These are phyloP conservation scores for Kazachstania taianensis DNA, from an alignment of 805 yeast species.

Conservation along the genomic window DNA sequence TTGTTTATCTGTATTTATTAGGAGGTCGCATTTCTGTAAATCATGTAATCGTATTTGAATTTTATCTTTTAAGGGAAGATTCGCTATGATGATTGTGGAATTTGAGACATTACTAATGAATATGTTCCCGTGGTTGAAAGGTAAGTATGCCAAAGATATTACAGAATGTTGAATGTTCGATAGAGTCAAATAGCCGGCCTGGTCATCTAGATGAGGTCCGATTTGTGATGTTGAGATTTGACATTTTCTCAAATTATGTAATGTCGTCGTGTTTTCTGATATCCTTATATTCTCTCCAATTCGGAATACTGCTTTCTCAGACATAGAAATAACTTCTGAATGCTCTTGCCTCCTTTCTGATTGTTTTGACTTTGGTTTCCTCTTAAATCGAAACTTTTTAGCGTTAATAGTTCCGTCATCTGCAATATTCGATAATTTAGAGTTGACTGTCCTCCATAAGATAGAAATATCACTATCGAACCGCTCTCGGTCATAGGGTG, in stretches of 20 bases:
- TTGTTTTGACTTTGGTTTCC: conserved; percentile 1
- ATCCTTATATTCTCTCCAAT: too few relatives aligned
- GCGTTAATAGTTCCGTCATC: not conserved
- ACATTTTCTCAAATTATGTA: too few relatives aligned
- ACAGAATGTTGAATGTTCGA: conserved; percentile 9
- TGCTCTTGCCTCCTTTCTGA: too few relatives aligned
- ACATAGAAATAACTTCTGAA: too few relatives aligned
- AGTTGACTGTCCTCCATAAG: conserved; percentile 10
- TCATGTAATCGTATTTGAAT: conserved; percentile 22
- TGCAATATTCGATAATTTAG: conserved; percentile 1
- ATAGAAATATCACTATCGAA: conserved; percentile 10
- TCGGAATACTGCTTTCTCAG: too few relatives aligned
- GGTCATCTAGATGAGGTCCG: too few relatives aligned
- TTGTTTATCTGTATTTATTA: conserved; percentile 8
- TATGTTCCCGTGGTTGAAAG: conserved; percentile 20
- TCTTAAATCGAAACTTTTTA: conserved; percentile 3
- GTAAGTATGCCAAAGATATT: conserved; percentile 10
- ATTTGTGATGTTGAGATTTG: too few relatives aligned
- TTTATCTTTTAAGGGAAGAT: conserved; percentile 8
- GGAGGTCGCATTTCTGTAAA: conserved; percentile 16
- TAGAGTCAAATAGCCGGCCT: too few relatives aligned
- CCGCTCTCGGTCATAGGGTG: conserved; percentile 14
- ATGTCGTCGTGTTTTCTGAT: too few relatives aligned
- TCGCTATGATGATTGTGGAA: conserved; percentile 8
- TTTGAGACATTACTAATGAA: conserved; percentile 13